A percentile compares a stretch with the other conserved stretches of the same genome.
These are phyloP conservation scores for Xerocomus brunneocitrinus DNA, from an alignment of 768 basidiomycete species.

Conservation along the genomic window DNA sequence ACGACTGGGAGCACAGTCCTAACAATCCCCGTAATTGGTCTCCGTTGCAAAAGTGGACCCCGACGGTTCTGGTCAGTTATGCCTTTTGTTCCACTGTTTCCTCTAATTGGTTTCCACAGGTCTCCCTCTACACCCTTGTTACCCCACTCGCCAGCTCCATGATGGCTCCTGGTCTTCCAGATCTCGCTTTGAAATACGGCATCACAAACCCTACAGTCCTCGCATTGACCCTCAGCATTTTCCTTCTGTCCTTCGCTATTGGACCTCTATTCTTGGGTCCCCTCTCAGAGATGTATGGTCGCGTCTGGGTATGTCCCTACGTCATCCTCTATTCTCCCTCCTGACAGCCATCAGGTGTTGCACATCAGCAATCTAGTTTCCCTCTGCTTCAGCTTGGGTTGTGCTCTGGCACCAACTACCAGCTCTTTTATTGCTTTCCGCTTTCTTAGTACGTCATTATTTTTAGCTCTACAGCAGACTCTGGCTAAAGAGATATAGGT, in stretches of 20 bases:
- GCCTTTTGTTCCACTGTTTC: constrained; percentile 29
- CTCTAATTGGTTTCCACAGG: constrained; percentile 30
- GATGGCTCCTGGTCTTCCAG: constrained; percentile 66
- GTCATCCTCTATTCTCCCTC: background rate
- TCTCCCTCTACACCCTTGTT: constrained; percentile 58
- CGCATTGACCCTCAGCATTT: constrained; percentile 58
- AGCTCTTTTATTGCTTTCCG: constrained; percentile 59
- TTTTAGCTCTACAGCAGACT: background rate
- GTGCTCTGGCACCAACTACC: constrained; percentile 60
- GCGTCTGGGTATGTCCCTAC: constrained; percentile 52
- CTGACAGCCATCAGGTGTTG: constrained; percentile 42
- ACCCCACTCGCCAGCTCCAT: constrained; percentile 52
- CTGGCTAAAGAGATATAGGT: constrained; percentile 33
- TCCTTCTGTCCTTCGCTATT: constrained; percentile 59
- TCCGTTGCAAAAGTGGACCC: constrained; percentile 54
- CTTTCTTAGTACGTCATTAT: constrained; percentile 49
- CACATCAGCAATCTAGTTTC: constrained; percentile 63
- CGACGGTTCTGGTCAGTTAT: constrained; percentile 47
- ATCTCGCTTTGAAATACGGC: constrained; percentile 46
- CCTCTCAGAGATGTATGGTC: constrained; percentile 69
- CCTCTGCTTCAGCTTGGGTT: constrained; percentile 60
- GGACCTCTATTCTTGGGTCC: constrained; percentile 67
- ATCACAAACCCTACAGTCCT: constrained; percentile 49
- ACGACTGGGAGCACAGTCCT: constrained; percentile 57
- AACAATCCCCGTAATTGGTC: constrained; percentile 71